These are phyloP conservation scores for Paracoccidioides lutzii DNA, from an alignment of 2,329 filamentous ascomycete species.

Conservation along the genomic window DNA sequence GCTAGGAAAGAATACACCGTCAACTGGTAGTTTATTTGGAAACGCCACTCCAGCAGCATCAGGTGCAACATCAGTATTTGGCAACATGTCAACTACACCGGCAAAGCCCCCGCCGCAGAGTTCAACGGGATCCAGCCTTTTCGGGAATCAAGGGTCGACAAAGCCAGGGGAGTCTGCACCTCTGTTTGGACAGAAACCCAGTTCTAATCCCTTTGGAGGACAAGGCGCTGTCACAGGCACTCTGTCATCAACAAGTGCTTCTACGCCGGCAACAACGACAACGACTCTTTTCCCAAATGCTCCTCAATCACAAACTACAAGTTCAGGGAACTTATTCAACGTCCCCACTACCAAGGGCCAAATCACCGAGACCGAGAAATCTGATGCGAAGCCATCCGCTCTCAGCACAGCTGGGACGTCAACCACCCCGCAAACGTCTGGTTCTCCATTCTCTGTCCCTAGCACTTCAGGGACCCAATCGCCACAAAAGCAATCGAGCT, in stretches of 20 bases:
- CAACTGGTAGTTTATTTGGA: slow-evolving; percentile 20
- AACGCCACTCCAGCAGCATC: slow-evolving; percentile 27
- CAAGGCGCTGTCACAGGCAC: slow-evolving; percentile 12
- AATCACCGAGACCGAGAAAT: background rate
- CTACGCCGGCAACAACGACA: slow-evolving; percentile 12
- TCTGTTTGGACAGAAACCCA: background rate
- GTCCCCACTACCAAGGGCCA: slow-evolving; percentile 1
- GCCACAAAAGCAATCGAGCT: slow-evolving; percentile 2
- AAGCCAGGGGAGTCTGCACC: slow-evolving; percentile 16
- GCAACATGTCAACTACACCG: slow-evolving; percentile 36
- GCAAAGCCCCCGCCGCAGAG: slow-evolving; percentile 35
- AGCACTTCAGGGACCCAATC: slow-evolving; percentile 2
- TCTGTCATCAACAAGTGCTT: slow-evolving; percentile 13
- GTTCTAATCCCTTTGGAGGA: background rate
- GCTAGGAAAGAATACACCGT: slow-evolving; percentile 12
- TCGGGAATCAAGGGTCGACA: slow-evolving; percentile 15
- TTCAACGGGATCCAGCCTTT: slow-evolving; percentile 18
- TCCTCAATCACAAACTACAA: slow-evolving; percentile 20
- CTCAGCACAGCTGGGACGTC: slow-evolving; percentile 12
- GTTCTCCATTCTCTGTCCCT: slow-evolving; percentile 8
- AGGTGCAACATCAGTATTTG: slow-evolving; percentile 23
- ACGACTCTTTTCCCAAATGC: slow-evolving; percentile 17
- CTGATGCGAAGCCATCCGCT: slow-evolving; percentile 5
- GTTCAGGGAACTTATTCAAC: slow-evolving; percentile 17
- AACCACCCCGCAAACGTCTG: slow-evolving; percentile 7